Conservation (phyloP, 1,284 basidiomycete species). For the Hortiboletus rubellus region DNA sequence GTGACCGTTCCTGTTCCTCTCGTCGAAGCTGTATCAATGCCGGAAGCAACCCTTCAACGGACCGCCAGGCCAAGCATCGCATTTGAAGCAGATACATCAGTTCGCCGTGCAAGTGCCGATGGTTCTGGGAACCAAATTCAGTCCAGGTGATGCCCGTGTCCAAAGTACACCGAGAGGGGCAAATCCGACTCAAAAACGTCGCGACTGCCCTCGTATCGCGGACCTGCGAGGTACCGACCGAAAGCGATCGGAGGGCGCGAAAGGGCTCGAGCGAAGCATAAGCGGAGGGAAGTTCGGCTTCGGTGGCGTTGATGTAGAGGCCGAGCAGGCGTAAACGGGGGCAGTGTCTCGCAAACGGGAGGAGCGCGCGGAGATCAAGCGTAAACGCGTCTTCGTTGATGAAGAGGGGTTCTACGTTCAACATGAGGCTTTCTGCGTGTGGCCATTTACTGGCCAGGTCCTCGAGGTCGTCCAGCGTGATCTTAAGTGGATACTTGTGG, state of each 20-base stretch:
- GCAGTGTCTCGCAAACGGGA: conserved; percentile 56
- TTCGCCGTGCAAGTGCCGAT: conserved; percentile 28
- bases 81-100: conserved; percentile 24
- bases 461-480: conserved; percentile 50
- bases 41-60: conserved; percentile 48
- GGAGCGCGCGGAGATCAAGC: conserved; percentile 51
- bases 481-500: conserved; percentile 51
- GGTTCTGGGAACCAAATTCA: conserved; percentile 16
- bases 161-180: conserved; percentile 42
- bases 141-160: conserved; percentile 47
- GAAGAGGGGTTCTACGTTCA: conserved; percentile 54
- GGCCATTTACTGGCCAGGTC: conserved; percentile 53
- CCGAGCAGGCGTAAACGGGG: conserved; percentile 51
- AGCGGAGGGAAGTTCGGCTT: conserved; percentile 29
- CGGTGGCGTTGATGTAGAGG: conserved; percentile 46
- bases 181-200: conserved; percentile 54
- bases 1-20: conserved; percentile 47
- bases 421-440: conserved; percentile 44
- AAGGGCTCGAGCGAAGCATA: conserved; percentile 39
- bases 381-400: conserved; percentile 32
- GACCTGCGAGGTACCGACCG: conserved; percentile 52
- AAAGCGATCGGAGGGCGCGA: conserved; percentile 40
- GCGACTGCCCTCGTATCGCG: conserved; percentile 43
- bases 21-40: conserved; percentile 47
- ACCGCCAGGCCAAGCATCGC: conserved; percentile 45